Evolutionary conservation across 73 alveolate genomes (phyloP).

Genomic region (Tetrahymena borealis): DNA sequence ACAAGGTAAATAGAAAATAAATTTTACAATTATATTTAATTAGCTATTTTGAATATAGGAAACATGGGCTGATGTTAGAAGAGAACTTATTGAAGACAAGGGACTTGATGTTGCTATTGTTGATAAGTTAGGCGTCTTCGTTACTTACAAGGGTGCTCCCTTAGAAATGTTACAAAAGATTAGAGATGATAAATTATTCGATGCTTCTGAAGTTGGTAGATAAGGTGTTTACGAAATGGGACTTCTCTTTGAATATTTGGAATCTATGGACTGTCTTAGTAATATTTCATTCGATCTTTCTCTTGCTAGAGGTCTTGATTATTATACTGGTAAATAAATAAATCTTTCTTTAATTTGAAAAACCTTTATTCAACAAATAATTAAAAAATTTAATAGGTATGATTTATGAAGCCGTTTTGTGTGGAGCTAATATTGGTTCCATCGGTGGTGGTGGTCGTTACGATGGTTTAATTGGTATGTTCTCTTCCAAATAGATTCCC

Average conservation of each 20-base stretch:
- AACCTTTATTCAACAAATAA: not conserved
- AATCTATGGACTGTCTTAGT: conserved; percentile 49
- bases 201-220: conserved; percentile 61
- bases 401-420: conserved; percentile 54
- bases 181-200: conserved; percentile 53
- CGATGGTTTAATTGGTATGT: conserved; percentile 56
- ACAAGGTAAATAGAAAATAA: conserved; percentile 38
- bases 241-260: conserved; percentile 55
- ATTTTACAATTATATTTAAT: not conserved
- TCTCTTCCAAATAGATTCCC: conserved; percentile 53
- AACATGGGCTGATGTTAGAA: conserved; percentile 81
- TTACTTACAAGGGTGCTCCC: conserved; percentile 67
- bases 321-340: conserved; percentile 73
- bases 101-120: conserved; percentile 76
- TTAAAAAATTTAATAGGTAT: conserved; percentile 54
- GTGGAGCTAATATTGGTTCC: conserved; percentile 45
- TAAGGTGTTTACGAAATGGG: conserved; percentile 81
- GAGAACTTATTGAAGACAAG: conserved; percentile 68
- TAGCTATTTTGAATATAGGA: not conserved
- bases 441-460: conserved; percentile 68
- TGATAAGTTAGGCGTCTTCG: conserved; percentile 64
- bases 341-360: too few species aligned
- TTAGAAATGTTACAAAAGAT: conserved; percentile 57
- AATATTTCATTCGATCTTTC: conserved; percentile 71
- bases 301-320: conserved; percentile 93